Percentiles rank a stretch among this genome's conserved stretches.
Conservation (phyloP, 2,329 filamentous ascomycete species). For the Fusarium sp. region DNA sequence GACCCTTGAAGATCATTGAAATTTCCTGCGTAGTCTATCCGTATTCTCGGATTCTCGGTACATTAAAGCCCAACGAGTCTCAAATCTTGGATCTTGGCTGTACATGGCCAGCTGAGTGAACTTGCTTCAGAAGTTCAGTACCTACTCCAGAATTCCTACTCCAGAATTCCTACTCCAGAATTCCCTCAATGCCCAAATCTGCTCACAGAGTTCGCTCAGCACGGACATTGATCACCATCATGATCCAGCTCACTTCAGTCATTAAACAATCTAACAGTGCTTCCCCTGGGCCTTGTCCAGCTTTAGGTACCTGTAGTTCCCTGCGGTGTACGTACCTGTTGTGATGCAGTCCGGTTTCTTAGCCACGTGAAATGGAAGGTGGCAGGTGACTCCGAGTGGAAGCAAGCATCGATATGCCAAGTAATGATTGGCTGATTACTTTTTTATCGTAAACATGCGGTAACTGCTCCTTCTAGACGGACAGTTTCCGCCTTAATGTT, state of each 20-base stretch:
- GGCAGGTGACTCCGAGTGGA: conserved; percentile 27
- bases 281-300: too few relatives aligned
- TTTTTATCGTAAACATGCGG: conserved; percentile 6
- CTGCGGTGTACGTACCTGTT: background rate
- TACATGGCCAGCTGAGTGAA: background rate
- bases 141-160: too few relatives aligned
- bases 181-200: background rate
- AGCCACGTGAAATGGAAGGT: conserved; percentile 34
- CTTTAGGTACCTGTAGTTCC: background rate
- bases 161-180: too few relatives aligned
- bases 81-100: background rate
- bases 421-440: conserved; percentile 1
- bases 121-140: background rate
- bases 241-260: background rate
- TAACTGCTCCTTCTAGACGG: background rate
- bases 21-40: conserved; percentile 1
- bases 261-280: background rate
- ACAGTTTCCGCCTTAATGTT: conserved; percentile 1
- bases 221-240: conserved; percentile 36
- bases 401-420: conserved; percentile 6
- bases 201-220: conserved; percentile 9
- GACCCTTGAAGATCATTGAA: conserved; percentile 6
- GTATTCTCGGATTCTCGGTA: conserved; percentile 18
- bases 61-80: conserved; percentile 9
- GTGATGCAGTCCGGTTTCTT: conserved; percentile 16